A percentile compares a stretch with the other conserved stretches of the same genome.
Conservation (phyloP, 2,329 filamentous ascomycete species). For the Fusarium longipes region DNA sequence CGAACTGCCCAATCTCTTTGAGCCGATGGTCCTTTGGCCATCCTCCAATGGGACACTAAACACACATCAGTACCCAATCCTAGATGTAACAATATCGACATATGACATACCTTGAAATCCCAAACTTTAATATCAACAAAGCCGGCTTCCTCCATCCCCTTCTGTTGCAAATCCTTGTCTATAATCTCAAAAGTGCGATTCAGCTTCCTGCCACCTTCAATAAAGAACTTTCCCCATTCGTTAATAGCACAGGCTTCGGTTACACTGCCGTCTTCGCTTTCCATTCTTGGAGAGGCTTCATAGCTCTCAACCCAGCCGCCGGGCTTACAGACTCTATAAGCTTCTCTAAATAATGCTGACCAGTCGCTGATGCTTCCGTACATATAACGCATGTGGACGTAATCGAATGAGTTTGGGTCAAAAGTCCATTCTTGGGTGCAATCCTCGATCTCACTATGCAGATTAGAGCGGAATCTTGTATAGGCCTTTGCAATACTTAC, state of each 20-base stretch:
- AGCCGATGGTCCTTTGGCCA: conserved; percentile 32
- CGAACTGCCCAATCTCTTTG: conserved; percentile 43
- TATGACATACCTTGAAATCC: conserved; percentile 27
- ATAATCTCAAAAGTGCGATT: conserved; percentile 47
- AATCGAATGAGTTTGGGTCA: conserved; percentile 60
- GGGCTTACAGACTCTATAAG: conserved; percentile 64
- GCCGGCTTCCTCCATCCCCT: conserved; percentile 40
- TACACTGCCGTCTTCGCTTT: conserved; percentile 50
- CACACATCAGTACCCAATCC: not conserved
- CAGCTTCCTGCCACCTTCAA: conserved; percentile 46
- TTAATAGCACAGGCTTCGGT: conserved; percentile 44
- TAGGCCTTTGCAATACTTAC: too few species aligned
- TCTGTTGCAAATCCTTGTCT: conserved; percentile 35
- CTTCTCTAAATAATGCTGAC: conserved; percentile 62
- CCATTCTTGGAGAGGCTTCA: conserved; percentile 46
- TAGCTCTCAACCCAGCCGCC: conserved; percentile 60
- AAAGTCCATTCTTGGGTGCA: conserved; percentile 49
- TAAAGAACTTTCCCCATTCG: conserved; percentile 48
- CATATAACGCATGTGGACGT: conserved; percentile 69
- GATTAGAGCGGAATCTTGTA: accelerated
- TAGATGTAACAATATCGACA: accelerated
- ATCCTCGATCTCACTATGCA: conserved; percentile 43
- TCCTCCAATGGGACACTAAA: conserved; percentile 36
- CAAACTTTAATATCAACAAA: conserved; percentile 37
- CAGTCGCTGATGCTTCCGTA: conserved; percentile 68